phyloP scores from a whole-genome alignment of 1,284 basidiomycete genomes.

The Marasmius sp. region DNA sequence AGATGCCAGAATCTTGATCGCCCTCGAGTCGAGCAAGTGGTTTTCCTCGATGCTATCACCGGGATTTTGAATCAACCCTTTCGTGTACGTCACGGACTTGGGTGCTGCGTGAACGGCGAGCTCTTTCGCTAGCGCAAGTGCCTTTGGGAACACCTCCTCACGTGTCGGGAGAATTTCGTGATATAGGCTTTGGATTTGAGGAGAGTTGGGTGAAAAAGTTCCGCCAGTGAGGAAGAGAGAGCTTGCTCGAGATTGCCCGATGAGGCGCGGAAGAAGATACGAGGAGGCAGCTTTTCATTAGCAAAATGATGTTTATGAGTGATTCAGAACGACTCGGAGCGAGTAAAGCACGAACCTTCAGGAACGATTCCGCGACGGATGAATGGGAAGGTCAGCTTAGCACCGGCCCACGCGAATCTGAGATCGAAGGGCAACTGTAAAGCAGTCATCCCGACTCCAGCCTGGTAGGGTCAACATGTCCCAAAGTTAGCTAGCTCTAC shows the following conservation, averaged over 20 bases:
- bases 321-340: not conserved
- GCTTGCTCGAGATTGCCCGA: constrained; percentile 50
- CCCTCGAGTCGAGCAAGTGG: constrained; percentile 52
- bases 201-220: constrained; percentile 44
- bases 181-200: constrained; percentile 43
- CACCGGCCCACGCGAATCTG: constrained; percentile 53
- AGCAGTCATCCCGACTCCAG: constrained; percentile 52
- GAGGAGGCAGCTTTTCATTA: constrained; percentile 41
- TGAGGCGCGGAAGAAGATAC: constrained; percentile 52
- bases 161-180: constrained; percentile 45
- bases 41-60: constrained; percentile 52
- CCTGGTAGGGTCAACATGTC: constrained; percentile 27
- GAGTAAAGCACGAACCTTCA: constrained; percentile 37
- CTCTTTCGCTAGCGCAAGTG: constrained; percentile 50
- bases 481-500: not conserved
- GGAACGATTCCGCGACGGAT: constrained; percentile 53
- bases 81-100: constrained; percentile 48
- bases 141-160: constrained; percentile 51
- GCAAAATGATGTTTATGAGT: not conserved
- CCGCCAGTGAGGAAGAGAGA: constrained; percentile 51
- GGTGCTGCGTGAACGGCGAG: constrained; percentile 52
- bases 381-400: constrained; percentile 55
- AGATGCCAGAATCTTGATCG: constrained; percentile 38
- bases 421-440: constrained; percentile 59
- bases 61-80: constrained; percentile 50